phyloP scores from a whole-genome alignment of 192 early-diverging fungal species.

The Coemansia biformis region DNA sequence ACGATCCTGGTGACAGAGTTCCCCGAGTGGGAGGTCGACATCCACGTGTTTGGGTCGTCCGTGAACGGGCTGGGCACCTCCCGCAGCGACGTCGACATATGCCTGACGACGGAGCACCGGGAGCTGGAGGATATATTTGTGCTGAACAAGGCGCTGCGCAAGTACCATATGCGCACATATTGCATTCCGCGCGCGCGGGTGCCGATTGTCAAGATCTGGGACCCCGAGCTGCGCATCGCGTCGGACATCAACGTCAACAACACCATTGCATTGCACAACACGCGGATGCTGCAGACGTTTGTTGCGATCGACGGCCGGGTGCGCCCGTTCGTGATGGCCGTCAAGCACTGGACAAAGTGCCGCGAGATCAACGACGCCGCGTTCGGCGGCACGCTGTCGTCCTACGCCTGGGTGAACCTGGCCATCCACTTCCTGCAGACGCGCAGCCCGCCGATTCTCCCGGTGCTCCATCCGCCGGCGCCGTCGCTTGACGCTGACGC shows the following conservation, averaged over 20 bases:
- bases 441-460: constrained; percentile 83
- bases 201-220: constrained; percentile 88
- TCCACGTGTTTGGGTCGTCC: constrained; percentile 89
- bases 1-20: constrained; percentile 72
- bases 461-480: constrained; percentile 63
- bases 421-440: constrained; percentile 89
- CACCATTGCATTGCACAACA: constrained; percentile 83
- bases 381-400: constrained; percentile 87
- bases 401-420: constrained; percentile 94
- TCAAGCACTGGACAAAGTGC: constrained; percentile 89
- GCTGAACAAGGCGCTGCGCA: constrained; percentile 66
- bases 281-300: constrained; percentile 83
- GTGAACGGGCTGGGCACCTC: constrained; percentile 82
- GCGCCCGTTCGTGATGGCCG: constrained; percentile 82
- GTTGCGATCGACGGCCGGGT: constrained; percentile 82
- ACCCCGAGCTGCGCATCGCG: constrained; percentile 79
- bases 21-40: constrained; percentile 69
- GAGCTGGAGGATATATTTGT: constrained; percentile 71
- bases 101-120: constrained; percentile 78
- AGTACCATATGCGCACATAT: constrained; percentile 74
- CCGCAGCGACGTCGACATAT: constrained; percentile 86
- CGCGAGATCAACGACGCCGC: constrained; percentile 87
- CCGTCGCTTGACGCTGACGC: constrained; percentile 17
- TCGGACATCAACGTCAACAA: constrained; percentile 97
- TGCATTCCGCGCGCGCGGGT: constrained; percentile 85